Base-by-base conservation (phyloP, 2,329 filamentous ascomycete species). In the Sclerotinia borealis region DNA sequence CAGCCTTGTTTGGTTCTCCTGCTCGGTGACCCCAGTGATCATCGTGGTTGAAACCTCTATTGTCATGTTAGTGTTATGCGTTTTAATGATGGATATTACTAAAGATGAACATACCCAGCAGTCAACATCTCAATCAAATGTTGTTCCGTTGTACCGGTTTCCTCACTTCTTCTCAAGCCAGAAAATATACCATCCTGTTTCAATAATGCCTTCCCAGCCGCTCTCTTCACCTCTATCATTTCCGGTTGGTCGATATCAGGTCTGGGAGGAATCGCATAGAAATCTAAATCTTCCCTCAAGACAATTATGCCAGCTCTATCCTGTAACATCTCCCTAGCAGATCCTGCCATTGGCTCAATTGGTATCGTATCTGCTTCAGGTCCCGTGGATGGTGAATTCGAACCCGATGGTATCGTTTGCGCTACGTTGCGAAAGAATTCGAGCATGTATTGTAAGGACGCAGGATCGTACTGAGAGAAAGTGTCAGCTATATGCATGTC, bases 51-150 rank as follows among this genome's bases (percentile, higher is more conserved):
- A 99, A 99, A 43, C 95, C 95, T 70, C 95, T 98, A 70, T 11
- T 52, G 11, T 17, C 34, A 45, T 37, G n/a, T 63, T 48, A 63
- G 55, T 51, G 36, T 10, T 25, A 34, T 29, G 19, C 11, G 22
- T 43, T 22, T 10, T 22, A 27, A 22, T 31, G 15, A 25, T 36
- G 5, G n/a, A 50, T 29, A 17, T 25, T 10, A 55, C 4, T 19
- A 4, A 34, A 47, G 8, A 25, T 25, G 36, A 34, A 80, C 89
- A 78, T 82, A 98, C 93, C 93, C 95, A 74, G 95, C 95, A 61
- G 95, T 99, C 77, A 99, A 79, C 95, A 99, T 99, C 80, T 99
- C 95, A 72, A 99, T 99, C 45, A 99, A 82, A 80, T 99, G 95
- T 70, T 96, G 95, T 77, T 99, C 95, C 0, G 95, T 99, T 22